A percentile compares a stretch with the other conserved stretches of the same genome.
Evolutionary conservation across 208 protist species (phyloP).

Genomic region (Leishmania aethiopica): DNA sequence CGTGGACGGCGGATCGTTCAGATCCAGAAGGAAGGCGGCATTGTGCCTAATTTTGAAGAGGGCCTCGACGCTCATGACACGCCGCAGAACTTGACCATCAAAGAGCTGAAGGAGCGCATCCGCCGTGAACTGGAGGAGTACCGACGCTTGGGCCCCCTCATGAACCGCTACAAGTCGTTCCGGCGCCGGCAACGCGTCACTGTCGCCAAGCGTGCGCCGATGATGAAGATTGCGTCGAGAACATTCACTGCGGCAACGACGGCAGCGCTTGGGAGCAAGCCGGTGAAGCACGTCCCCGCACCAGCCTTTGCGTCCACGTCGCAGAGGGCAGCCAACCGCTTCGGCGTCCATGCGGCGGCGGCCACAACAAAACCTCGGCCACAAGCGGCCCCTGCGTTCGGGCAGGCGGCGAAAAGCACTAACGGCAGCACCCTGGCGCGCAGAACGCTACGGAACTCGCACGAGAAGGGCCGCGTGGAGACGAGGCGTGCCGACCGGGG

Average conservation of each 20-base stretch:
- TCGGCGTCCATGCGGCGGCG: neutral
- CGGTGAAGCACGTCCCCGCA: neutral
- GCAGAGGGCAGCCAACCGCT: conserved; percentile 3
- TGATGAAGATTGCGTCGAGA: neutral
- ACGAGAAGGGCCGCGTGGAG: conserved; percentile 20
- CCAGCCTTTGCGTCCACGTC: neutral
- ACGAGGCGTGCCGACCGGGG: conserved; percentile 8
- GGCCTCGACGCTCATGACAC: conserved; percentile 49
- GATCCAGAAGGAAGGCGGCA: conserved; percentile 23
- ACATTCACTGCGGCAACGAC: neutral
- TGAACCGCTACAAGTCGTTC: conserved; percentile 28
- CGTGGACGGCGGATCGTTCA: conserved; percentile 30
- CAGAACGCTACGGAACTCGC: neutral
- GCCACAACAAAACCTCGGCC: neutral
- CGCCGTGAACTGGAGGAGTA: conserved; percentile 73
- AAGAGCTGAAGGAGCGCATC: conserved; percentile 60
- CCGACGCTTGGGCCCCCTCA: conserved; percentile 46
- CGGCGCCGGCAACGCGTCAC: conserved; percentile 12
- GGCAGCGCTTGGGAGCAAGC: neutral
- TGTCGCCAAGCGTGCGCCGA: neutral
- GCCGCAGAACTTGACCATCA: conserved; percentile 44
- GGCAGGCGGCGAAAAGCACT: neutral
- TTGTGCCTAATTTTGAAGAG: conserved; percentile 42
- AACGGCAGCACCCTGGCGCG: neutral
- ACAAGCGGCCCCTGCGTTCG: neutral